Percentiles rank a stretch among this genome's conserved stretches.
These are phyloP conservation scores for Verticillium nonalfalfae DNA, from an alignment of 2,329 filamentous ascomycete genomes.

Conservation along the genomic window DNA sequence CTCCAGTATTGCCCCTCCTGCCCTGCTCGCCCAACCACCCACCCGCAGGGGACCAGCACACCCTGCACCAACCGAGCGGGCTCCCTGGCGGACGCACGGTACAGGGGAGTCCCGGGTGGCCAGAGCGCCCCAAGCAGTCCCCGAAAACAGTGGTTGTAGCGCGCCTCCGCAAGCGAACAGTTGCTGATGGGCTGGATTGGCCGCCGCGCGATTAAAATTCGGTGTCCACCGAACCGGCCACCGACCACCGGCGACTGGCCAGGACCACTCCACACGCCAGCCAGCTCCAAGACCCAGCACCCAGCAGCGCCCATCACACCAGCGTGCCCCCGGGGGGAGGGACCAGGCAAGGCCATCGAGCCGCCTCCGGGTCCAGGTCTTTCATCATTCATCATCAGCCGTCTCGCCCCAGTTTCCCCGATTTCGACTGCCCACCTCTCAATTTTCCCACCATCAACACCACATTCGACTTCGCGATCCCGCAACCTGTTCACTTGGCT, in stretches of 20 bases:
- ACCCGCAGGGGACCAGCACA: not conserved
- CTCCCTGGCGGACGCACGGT: not conserved
- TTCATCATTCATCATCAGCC: conserved; percentile 13
- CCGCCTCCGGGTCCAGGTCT: conserved; percentile 1
- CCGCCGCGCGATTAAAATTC: conserved; percentile 4
- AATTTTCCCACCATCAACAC: conserved; percentile 6
- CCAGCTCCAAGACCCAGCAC: not conserved
- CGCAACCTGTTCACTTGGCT: conserved; percentile 1
- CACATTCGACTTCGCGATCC: not conserved
- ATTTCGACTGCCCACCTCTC: conserved; percentile 9
- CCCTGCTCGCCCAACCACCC: not conserved
- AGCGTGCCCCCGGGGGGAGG: too few species aligned
- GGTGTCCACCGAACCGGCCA: not conserved
- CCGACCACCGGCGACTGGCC: not conserved
- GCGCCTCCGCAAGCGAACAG: not conserved
- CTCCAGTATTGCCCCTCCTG: too few species aligned
- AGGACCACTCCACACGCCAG: not conserved
- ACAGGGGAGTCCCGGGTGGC: not conserved
- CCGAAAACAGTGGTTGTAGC: not conserved
- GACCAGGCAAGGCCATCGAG: conserved; percentile 4
- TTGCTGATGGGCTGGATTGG: not conserved
- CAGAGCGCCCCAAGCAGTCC: not conserved
- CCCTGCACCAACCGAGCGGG: not conserved
- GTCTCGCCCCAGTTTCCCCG: conserved; percentile 7
- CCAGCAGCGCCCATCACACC: not conserved